These are phyloP conservation scores for Boletus rubroflammeus DNA, from an alignment of 768 basidiomycete species.

Conservation along the genomic window DNA sequence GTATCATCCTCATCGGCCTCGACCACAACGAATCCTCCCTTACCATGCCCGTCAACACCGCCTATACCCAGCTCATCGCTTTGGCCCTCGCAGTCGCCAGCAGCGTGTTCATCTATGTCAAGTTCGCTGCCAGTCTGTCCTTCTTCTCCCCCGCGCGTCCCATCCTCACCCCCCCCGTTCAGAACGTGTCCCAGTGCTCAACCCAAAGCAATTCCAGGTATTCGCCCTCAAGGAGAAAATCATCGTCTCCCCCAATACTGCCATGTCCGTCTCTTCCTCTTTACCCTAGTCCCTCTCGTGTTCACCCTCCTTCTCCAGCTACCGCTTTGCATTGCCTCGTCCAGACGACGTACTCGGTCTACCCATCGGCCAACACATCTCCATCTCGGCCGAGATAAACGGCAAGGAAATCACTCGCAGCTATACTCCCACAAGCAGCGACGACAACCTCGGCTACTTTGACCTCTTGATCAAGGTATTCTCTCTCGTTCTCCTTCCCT, in stretches of 20 bases:
- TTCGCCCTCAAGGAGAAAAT: conserved; percentile 82
- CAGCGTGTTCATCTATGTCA: conserved; percentile 50
- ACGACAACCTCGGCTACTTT: conserved; percentile 91
- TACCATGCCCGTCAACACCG: conserved; percentile 15
- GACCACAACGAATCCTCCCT: conserved; percentile 1
- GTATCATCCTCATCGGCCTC: conserved; percentile 63
- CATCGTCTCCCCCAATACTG: conserved; percentile 90
- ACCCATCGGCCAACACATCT: conserved; percentile 95
- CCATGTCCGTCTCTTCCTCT: conserved; percentile 58
- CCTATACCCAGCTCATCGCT: conserved; percentile 45
- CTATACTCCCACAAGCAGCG: conserved; percentile 94
- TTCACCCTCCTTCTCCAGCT: conserved; percentile 45
- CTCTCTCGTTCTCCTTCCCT: neutral
- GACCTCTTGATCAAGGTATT: conserved; percentile 94
- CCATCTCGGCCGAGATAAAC: conserved; percentile 83
- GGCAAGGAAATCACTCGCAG: conserved; percentile 88
- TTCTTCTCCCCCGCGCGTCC: neutral
- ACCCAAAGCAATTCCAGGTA: conserved; percentile 74
- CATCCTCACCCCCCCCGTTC: conserved; percentile 6
- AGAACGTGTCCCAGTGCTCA: conserved; percentile 70
- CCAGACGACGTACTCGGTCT: conserved; percentile 80
- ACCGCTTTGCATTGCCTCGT: conserved; percentile 84
- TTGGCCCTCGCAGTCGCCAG: conserved; percentile 49
- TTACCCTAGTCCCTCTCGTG: neutral
- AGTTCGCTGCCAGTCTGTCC: conserved; percentile 43